Evolutionary conservation across 371 early-diverging fungal genomes (phyloP), one percentile per base, ranked within the genome.

Genomic region (Rhizomucor pusillus): DNA sequence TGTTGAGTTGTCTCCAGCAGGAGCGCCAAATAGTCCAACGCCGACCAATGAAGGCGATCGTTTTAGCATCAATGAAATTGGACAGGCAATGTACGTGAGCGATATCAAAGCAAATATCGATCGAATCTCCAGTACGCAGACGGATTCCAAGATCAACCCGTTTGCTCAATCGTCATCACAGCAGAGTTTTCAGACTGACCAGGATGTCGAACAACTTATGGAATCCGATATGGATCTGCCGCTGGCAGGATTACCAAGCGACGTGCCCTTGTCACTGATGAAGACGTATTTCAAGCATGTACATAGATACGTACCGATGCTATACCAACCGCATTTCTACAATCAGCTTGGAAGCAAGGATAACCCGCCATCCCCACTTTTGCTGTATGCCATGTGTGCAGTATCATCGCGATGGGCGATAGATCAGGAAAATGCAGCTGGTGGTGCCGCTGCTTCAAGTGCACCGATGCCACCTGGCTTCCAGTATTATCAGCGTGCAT

Each of bases 331-430:
- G 6, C 57, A 67, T 9, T 81, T 86, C 54, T 53, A 78, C 47
- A 71, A 72, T 41, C 69, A 80, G 53, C 56, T 86, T 25, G 61
- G 58, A 11, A 71, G 63, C 44, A 53, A 66, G 19, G 56, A 59
- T 10, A 71, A 73, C 14, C 71, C 81, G 1, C 74, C 82, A 5
- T 82, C 84, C 18, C 50, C 73, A 12, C 59, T 86, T 16, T 56
- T 86, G 5, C 50, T 86, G 5, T 80, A 79, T 54, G 69, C 80
- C 19, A 77, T 86, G 63, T 81, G 83, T 57, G 84, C 86, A 6
- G 66, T 86, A 6, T 79, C 82, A 1, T 68, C 82, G 11, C 59
- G 68, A 18, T 86, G 70, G 69, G 59, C 69, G 24, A 65, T 65
- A 13, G 73, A 54, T 10, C 45, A 44, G 9, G 47, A 23, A 5